These are phyloP conservation scores for Podila clonocystis DNA, from an alignment of 192 early-diverging fungal species.

Conservation along the genomic window DNA sequence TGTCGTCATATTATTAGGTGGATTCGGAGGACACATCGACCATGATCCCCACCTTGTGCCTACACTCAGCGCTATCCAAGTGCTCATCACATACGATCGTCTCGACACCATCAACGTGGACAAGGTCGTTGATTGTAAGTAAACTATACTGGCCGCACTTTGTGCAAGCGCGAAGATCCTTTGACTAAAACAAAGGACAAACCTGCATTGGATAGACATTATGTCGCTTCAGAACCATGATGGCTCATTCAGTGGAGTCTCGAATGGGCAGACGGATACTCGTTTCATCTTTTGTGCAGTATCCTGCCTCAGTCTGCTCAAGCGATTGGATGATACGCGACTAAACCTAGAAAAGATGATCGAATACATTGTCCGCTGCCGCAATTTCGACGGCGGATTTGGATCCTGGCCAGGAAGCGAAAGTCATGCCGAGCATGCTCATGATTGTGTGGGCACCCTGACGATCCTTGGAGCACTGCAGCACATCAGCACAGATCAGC, in stretches of 20 bases:
- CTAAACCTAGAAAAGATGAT: slow-evolving; percentile 69
- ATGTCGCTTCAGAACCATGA: slow-evolving; percentile 64
- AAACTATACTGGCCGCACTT: too few species aligned
- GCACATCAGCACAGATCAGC: slow-evolving; percentile 79
- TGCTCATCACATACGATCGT: slow-evolving; percentile 83
- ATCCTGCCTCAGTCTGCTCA: slow-evolving; percentile 78
- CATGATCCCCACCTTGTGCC: slow-evolving; percentile 95
- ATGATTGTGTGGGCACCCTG: slow-evolving; percentile 90
- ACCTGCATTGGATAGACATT: slow-evolving; percentile 61
- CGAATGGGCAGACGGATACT: slow-evolving; percentile 94
- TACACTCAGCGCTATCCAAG: slow-evolving; percentile 92
- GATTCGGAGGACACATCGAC: slow-evolving; percentile 88
- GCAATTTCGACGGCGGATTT: slow-evolving; percentile 98
- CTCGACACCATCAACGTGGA: slow-evolving; percentile 75
- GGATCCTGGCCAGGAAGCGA: slow-evolving; percentile 91
- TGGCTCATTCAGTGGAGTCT: slow-evolving; percentile 89
- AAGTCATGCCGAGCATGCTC: slow-evolving; percentile 92
- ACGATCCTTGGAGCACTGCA: slow-evolving; percentile 83
- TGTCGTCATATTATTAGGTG: slow-evolving; percentile 66
- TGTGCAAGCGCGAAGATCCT: too few species aligned
- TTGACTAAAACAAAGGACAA: too few species aligned
- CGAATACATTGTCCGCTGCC: slow-evolving; percentile 77
- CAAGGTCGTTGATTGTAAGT: slow-evolving; percentile 75
- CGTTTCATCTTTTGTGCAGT: slow-evolving; percentile 90
- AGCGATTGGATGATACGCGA: slow-evolving; percentile 72